Conservation (phyloP, 208 protist genomes). For the Acanthamoeba triangularis region DNA sequence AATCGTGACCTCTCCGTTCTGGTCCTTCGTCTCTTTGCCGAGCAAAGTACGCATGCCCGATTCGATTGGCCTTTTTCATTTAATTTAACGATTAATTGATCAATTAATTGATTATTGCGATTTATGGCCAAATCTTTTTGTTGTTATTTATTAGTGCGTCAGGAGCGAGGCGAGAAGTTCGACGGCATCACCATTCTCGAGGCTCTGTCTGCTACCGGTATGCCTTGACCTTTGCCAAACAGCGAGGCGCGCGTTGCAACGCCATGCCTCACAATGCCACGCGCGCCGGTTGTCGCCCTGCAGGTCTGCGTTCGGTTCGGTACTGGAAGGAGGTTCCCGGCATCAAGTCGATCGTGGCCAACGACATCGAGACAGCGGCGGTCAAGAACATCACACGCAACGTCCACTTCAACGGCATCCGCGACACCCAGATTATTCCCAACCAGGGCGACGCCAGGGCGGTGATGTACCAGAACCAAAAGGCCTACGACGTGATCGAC, state of each 20-base stretch:
- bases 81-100: background rate
- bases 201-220: constrained; percentile 98
- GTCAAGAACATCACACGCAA: constrained; percentile 97
- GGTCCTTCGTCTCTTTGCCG: constrained; percentile 94
- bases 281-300: background rate
- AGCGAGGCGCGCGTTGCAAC: background rate
- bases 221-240: background rate
- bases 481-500: constrained; percentile 98
- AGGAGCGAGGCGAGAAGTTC: constrained; percentile 40
- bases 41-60: constrained; percentile 72
- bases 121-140: background rate
- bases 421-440: constrained; percentile 90
- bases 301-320: constrained; percentile 96
- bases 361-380: constrained; percentile 97
- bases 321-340: constrained; percentile 98
- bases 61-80: background rate
- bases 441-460: constrained; percentile 95
- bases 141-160: constrained; percentile 35
- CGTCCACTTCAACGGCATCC: constrained; percentile 96
- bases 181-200: constrained; percentile 97
- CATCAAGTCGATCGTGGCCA: constrained; percentile 98
- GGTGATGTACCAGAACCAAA: constrained; percentile 92
- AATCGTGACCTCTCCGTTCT: constrained; percentile 99
- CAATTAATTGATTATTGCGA: background rate
- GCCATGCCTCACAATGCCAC: background rate